These are phyloP conservation scores for Apiospora sp. DNA, from an alignment of 2,329 filamentous ascomycete genomes.

Conservation along the genomic window DNA sequence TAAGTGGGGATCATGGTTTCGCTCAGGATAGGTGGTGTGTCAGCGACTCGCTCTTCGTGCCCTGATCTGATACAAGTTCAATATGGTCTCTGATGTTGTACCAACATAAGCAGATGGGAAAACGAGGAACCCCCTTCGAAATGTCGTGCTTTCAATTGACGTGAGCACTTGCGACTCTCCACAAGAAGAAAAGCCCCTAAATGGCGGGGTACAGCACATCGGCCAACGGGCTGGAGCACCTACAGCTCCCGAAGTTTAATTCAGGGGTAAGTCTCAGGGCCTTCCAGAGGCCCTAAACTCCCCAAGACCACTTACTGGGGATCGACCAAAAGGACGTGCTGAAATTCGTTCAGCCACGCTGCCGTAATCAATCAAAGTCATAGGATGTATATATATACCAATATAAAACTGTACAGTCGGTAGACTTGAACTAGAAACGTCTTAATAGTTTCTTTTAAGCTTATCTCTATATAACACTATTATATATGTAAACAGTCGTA, in stretches of 20 bases:
- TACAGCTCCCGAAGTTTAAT: not conserved
- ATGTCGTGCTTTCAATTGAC: not conserved
- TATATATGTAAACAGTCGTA: not conserved
- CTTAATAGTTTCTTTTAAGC: not conserved
- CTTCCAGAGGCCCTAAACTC: not conserved
- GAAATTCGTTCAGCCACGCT: not conserved
- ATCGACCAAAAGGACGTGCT: not conserved
- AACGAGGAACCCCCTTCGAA: not conserved
- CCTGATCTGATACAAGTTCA: not conserved
- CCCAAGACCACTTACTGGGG: not conserved
- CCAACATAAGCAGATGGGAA: not conserved
- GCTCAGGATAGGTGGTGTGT: too few species aligned
- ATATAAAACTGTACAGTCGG: not conserved
- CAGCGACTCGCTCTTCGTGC: not conserved
- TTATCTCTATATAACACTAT: not conserved
- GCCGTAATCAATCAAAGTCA: not conserved
- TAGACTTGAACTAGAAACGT: not conserved
- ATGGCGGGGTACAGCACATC: constrained; percentile 1
- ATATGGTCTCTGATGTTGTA: not conserved
- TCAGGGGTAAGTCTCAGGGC: not conserved
- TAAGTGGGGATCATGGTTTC: constrained; percentile 5
- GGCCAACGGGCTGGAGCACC: not conserved
- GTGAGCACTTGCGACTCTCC: not conserved
- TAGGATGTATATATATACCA: not conserved
- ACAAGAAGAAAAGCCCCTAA: not conserved